Conservation (phyloP, 169 alveolate species). For the Plasmodium gonderi region DNA sequence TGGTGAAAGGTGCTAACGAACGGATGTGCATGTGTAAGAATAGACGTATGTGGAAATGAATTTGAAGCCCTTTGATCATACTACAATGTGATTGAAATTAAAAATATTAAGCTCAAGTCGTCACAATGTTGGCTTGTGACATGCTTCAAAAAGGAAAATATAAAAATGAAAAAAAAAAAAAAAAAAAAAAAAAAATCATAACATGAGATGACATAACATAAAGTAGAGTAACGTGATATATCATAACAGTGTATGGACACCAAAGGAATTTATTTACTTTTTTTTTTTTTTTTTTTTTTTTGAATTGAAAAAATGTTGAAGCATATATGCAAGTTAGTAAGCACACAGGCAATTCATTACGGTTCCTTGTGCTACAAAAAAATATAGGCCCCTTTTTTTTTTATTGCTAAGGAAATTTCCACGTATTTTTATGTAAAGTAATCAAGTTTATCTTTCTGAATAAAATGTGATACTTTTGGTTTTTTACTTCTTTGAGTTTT, state of each 20-base stretch:
- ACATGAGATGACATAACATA: not conserved
- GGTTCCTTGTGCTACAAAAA: not conserved
- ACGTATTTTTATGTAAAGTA: not conserved
- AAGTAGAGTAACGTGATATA: not conserved
- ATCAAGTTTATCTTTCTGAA: not conserved
- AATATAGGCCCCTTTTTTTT: not conserved
- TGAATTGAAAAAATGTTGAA: not conserved
- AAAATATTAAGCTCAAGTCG: not conserved
- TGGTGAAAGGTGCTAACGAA: not conserved
- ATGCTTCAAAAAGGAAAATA: not conserved
- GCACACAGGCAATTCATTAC: not conserved
- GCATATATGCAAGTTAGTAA: not conserved
- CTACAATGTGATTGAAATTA: not conserved
- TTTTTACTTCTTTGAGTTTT: not conserved
- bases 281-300: constrained; percentile 3
- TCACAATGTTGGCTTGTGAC: not conserved
- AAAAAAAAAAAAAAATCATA: not conserved
- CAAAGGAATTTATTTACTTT: no score
- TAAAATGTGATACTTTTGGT: not conserved
- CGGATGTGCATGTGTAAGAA: no score
- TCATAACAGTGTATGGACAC: constrained; percentile 24
- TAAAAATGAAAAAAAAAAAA: not conserved
- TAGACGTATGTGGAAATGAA: not conserved
- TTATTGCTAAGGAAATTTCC: not conserved
- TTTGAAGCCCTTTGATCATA: not conserved